Evolutionary conservation across 768 basidiomycete species (phyloP).

Genomic region (Phlegmacium glaucopus): DNA sequence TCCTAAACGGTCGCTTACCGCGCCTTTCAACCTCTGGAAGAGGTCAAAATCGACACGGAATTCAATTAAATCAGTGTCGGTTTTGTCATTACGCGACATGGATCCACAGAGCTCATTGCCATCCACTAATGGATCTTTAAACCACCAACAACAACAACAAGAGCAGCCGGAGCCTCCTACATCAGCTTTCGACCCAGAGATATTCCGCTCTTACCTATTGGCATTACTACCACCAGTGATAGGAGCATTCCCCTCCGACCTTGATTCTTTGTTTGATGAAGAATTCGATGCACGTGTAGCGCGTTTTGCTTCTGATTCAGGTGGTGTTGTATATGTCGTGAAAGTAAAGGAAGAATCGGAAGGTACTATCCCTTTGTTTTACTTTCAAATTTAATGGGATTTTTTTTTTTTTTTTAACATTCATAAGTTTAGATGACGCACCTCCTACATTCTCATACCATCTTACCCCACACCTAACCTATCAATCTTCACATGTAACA

Average conservation of each 20-base stretch:
- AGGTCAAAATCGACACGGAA: slow-evolving; percentile 15
- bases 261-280: slow-evolving; percentile 66
- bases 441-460: slow-evolving; percentile 62
- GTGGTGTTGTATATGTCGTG: slow-evolving; percentile 78
- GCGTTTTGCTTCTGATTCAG: slow-evolving; percentile 73
- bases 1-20: slow-evolving; percentile 17
- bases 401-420: too few relatives aligned
- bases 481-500: slow-evolving; percentile 75
- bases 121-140: slow-evolving; percentile 19
- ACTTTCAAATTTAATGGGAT: slow-evolving; percentile 7
- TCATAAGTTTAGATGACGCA: slow-evolving; percentile 54
- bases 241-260: slow-evolving; percentile 63
- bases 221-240: slow-evolving; percentile 77
- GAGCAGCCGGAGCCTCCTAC: slow-evolving; percentile 10
- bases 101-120: slow-evolving; percentile 10
- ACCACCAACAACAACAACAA: slow-evolving; percentile 18
- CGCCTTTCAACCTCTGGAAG: slow-evolving; percentile 20
- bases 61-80: slow-evolving; percentile 14
- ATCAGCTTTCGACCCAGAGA: slow-evolving; percentile 56
- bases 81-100: slow-evolving; percentile 15
- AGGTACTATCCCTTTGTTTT: slow-evolving; percentile 40
- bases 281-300: slow-evolving; percentile 74
- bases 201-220: slow-evolving; percentile 70
- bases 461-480: slow-evolving; percentile 70
- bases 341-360: slow-evolving; percentile 74